Base-by-base conservation (phyloP, 2,329 filamentous ascomycete genomes). In the Teratosphaeria zuluensis region DNA sequence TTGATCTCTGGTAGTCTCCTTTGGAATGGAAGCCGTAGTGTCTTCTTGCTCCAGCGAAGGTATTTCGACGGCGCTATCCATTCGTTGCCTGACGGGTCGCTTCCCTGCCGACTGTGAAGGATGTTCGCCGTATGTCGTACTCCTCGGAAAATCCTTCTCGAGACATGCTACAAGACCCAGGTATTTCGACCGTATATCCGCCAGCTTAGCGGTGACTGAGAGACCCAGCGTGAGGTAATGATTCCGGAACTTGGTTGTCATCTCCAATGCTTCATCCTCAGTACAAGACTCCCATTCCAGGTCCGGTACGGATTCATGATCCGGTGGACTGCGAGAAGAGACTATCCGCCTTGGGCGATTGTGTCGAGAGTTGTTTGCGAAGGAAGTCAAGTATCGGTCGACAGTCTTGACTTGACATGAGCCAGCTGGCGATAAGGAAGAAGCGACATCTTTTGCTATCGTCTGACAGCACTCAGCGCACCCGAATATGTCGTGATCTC, bases 221-320 rank as follows among this genome's bases (percentile, higher is more conserved):
- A 59, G 33, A 24, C 38, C 51, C 12, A 59, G 55, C 21, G 54
- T 35, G 8, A 33, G 33, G 58, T 57, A 59, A 53, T 57, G 42
- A 31, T 59, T 59, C 16, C 31, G 51, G 57, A 59, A 52, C 2
- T 42, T 4, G n/a, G 21, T 9, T 19, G 52, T 28, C 42, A 31
- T 54, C 3, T 48, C 42, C n/a, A 48, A 19, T 19, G 42, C 19
- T 21, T 48, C 42, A 21, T 48, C 42, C 42, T 48, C 42, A 48
- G 42, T 19, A 21, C n/a, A 48, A 21, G 42, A 48, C 16, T 48
- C 42, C 42, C 42, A 48, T 5, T 48, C 42, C 42, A 48, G 9
- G 9, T 48, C n/a, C 42, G 42, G 42, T 19, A 48, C n/a, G 16
- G 42, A 19, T 48, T 48, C 42, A 48, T 48, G 42, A 21, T 48